Percentiles rank a stretch among this genome's conserved stretches.
Evolutionary conservation across 805 yeast species (phyloP).

Genomic region (Yamadazyma takamatsuzukensis): DNA sequence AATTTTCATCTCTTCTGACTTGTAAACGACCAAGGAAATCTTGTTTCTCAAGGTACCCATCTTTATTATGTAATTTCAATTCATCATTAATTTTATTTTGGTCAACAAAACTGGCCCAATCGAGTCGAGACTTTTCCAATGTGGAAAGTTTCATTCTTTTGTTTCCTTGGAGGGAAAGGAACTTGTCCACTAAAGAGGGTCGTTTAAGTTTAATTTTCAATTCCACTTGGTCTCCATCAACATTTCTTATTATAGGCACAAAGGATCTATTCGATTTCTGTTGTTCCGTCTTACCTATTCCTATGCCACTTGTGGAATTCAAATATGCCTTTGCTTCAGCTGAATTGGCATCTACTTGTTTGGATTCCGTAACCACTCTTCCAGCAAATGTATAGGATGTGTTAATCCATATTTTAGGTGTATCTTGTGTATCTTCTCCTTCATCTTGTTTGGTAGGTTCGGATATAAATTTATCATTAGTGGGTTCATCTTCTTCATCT

Average conservation of each 20-base stretch:
- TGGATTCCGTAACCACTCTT: constrained; percentile 69
- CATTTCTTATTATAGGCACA: constrained; percentile 32
- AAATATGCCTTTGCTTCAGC: constrained; percentile 86
- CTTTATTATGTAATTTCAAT: constrained; percentile 73
- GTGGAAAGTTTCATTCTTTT: constrained; percentile 78
- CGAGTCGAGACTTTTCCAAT: constrained; percentile 85
- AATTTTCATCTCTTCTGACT: constrained; percentile 48
- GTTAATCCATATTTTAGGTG: constrained; percentile 67
- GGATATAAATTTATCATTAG: constrained; percentile 3
- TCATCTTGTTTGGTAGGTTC: constrained; percentile 5
- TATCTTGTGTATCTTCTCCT: no score
- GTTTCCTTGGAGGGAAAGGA: constrained; percentile 58
- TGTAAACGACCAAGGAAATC: constrained; percentile 82
- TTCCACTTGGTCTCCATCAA: constrained; percentile 33
- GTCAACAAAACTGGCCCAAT: constrained; percentile 95
- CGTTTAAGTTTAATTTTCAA: constrained; percentile 62
- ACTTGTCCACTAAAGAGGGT: constrained; percentile 72
- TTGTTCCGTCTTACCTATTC: constrained; percentile 11
- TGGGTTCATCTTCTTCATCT: not conserved
- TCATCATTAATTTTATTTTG: constrained; percentile 81
- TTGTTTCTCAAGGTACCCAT: constrained; percentile 87
- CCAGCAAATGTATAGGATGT: constrained; percentile 90
- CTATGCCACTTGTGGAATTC: constrained; percentile 44
- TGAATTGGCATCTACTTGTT: constrained; percentile 69
- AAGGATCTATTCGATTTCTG: constrained; percentile 18